Evolutionary conservation across 352 stramenopile genomes (phyloP).

Genomic region (Phytopythium aichiense): DNA sequence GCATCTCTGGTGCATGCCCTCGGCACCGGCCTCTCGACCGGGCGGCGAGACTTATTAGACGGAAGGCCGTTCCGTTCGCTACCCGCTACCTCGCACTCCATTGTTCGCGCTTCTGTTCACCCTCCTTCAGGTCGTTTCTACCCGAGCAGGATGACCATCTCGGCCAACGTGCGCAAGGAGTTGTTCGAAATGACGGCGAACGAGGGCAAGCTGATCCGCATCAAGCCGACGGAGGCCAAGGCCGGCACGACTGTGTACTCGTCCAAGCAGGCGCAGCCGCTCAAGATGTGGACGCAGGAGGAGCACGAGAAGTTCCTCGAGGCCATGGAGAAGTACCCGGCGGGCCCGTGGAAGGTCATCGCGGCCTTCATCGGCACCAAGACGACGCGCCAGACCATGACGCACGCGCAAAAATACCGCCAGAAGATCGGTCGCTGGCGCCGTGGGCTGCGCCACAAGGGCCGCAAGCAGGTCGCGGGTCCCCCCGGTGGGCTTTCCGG

Average conservation of each 20-base stretch:
- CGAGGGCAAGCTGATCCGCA: slow-evolving; percentile 80
- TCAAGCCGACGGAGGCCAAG: slow-evolving; percentile 82
- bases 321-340: slow-evolving; percentile 84
- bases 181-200: slow-evolving; percentile 78
- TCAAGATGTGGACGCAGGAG: slow-evolving; percentile 85
- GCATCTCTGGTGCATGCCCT: neutral
- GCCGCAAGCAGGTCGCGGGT: slow-evolving; percentile 57
- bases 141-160: slow-evolving; percentile 77
- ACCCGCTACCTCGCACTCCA: too few relatives aligned
- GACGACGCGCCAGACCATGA: slow-evolving; percentile 93
- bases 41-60: neutral
- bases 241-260: slow-evolving; percentile 81
- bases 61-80: too few relatives aligned
- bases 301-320: slow-evolving; percentile 86
- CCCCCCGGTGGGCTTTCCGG: slow-evolving; percentile 13
- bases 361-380: slow-evolving; percentile 77
- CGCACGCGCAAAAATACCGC: slow-evolving; percentile 80
- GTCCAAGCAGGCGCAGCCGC: slow-evolving; percentile 76
- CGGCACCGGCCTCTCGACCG: neutral
- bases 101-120: too few relatives aligned
- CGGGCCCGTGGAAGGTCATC: slow-evolving; percentile 81
- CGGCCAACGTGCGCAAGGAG: slow-evolving; percentile 80
- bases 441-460: slow-evolving; percentile 73
- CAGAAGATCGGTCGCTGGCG: slow-evolving; percentile 84
- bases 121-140: too few relatives aligned